A percentile compares a stretch with the other conserved stretches of the same genome.
phyloP scores from a whole-genome alignment of 805 yeast genomes.

The Candida michaelii region DNA sequence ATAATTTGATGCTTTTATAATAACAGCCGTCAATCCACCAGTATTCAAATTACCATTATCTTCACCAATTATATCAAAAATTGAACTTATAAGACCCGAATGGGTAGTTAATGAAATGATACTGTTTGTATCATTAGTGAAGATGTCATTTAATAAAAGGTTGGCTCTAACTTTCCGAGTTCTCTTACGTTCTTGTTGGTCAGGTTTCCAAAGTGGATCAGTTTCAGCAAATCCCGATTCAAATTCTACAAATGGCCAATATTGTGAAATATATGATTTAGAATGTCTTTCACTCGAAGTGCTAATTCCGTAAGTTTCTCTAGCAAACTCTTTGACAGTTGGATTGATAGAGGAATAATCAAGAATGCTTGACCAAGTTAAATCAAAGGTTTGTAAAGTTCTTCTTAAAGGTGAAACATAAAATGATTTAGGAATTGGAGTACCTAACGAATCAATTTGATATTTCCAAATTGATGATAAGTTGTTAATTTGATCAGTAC shows the following conservation, averaged over 20 bases:
- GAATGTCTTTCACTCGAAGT: slow-evolving; percentile 30
- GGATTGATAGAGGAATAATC: slow-evolving; percentile 20
- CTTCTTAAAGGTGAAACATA: slow-evolving; percentile 33
- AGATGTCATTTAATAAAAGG: slow-evolving; percentile 27
- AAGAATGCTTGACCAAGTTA: slow-evolving; percentile 23
- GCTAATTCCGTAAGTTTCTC: slow-evolving; percentile 36
- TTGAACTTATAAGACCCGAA: slow-evolving; percentile 26
- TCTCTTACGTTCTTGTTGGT: slow-evolving; percentile 24
- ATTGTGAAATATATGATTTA: slow-evolving; percentile 18
- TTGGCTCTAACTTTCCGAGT: slow-evolving; percentile 28
- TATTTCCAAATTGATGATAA: slow-evolving; percentile 18
- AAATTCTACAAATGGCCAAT: slow-evolving; percentile 23
- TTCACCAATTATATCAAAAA: slow-evolving; percentile 27
- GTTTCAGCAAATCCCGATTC: slow-evolving; percentile 25
- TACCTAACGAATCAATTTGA: slow-evolving; percentile 15
- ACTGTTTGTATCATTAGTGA: slow-evolving; percentile 18
- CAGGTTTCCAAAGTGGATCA: slow-evolving; percentile 25
- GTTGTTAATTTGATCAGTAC: slow-evolving; percentile 18
- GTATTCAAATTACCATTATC: slow-evolving; percentile 23
- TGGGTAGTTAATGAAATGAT: slow-evolving; percentile 30
- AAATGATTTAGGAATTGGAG: slow-evolving; percentile 26
- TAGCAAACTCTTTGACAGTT: slow-evolving; percentile 25
- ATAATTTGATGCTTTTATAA: slow-evolving; percentile 17
- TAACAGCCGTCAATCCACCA: slow-evolving; percentile 31
- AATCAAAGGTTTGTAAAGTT: slow-evolving; percentile 29